Evolutionary conservation across 2,329 filamentous ascomycete genomes (phyloP).

Genomic region (Colletotrichum spaethianum): DNA sequence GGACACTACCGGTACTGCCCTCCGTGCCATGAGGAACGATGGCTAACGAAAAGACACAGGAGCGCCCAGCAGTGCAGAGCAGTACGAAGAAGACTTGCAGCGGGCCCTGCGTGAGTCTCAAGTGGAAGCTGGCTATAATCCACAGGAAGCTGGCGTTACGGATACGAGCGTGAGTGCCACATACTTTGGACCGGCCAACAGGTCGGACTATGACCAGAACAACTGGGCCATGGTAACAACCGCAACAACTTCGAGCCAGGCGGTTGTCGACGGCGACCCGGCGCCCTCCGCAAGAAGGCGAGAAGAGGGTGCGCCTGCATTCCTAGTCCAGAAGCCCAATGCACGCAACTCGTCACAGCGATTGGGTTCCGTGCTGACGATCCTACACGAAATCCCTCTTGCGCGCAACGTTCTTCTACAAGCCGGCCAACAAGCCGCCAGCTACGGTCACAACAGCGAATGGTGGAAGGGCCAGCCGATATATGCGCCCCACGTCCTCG

Average conservation of each 20-base stretch:
- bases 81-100: slow-evolving; percentile 70
- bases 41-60: slow-evolving; percentile 39
- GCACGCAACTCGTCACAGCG: slow-evolving; percentile 56
- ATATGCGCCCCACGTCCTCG: slow-evolving; percentile 54
- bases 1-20: slow-evolving; percentile 45
- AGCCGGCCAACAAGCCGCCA: slow-evolving; percentile 55
- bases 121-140: slow-evolving; percentile 54
- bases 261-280: slow-evolving; percentile 42
- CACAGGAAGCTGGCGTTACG: slow-evolving; percentile 67
- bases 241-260: slow-evolving; percentile 47
- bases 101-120: slow-evolving; percentile 70
- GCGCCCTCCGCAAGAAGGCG: slow-evolving; percentile 62
- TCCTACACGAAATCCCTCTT: slow-evolving; percentile 72
- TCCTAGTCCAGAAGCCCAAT: slow-evolving; percentile 59
- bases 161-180: slow-evolving; percentile 55
- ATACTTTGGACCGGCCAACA: slow-evolving; percentile 72
- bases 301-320: slow-evolving; percentile 61
- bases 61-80: slow-evolving; percentile 50
- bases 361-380: slow-evolving; percentile 69
- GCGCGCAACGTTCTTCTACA: slow-evolving; percentile 69
- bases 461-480: slow-evolving; percentile 76
- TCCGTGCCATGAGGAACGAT: slow-evolving; percentile 33
- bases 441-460: slow-evolving; percentile 69
- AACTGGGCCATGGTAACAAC: slow-evolving; percentile 73
- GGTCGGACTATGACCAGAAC: slow-evolving; percentile 66